Evolutionary conservation across 768 basidiomycete species (phyloP).

Genomic region (Lactarius hatsudake): DNA sequence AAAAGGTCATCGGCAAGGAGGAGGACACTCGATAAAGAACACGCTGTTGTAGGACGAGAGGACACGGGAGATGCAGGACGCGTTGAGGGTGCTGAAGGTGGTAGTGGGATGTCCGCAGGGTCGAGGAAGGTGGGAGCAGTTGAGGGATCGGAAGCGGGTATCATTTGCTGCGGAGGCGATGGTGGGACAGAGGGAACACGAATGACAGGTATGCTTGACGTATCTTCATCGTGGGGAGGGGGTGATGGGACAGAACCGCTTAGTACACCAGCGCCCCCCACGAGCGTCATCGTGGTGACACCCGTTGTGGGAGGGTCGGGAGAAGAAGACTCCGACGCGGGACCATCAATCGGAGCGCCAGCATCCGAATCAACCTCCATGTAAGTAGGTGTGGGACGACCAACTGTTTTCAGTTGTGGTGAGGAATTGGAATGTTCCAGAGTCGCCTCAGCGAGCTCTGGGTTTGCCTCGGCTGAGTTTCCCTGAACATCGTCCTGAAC

Average conservation of each 20-base stretch:
- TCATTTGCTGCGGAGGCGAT: neutral
- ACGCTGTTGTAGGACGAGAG: slow-evolving; percentile 20
- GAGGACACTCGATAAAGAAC: slow-evolving; percentile 50
- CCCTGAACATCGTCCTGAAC: slow-evolving; percentile 9
- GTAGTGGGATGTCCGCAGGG: slow-evolving; percentile 21
- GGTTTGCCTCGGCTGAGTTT: neutral
- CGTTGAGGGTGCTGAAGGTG: slow-evolving; percentile 18
- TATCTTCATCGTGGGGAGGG: neutral
- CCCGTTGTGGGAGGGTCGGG: neutral
- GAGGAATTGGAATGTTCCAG: neutral
- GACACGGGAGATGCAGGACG: slow-evolving; percentile 30
- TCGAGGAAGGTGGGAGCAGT: neutral
- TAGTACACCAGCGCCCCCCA: neutral
- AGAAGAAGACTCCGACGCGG: neutral
- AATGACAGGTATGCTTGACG: neutral
- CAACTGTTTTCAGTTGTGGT: neutral
- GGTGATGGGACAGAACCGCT: neutral
- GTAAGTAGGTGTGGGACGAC: neutral
- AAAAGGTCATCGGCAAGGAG: slow-evolving; percentile 57
- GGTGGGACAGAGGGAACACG: neutral
- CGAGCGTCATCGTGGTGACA: neutral
- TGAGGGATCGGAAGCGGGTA: neutral
- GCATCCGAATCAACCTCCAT: neutral
- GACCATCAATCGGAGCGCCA: neutral
- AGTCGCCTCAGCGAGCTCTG: neutral